phyloP scores from a whole-genome alignment of 2,329 filamentous ascomycete species.

The Botrytis tulipae region DNA sequence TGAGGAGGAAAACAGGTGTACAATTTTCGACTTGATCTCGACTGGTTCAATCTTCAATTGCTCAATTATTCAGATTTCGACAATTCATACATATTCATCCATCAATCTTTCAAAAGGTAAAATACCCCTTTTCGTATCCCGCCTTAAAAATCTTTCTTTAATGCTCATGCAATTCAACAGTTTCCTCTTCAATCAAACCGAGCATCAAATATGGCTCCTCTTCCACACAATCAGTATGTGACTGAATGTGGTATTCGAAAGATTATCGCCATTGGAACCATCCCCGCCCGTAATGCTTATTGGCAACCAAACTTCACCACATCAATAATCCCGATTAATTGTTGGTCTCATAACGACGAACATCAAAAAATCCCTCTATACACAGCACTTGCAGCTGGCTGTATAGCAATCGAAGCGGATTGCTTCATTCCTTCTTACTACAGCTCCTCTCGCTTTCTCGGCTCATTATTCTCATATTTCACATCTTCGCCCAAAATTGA shows the following conservation, averaged over 20 bases:
- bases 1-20: background rate
- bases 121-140: background rate
- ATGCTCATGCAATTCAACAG: background rate
- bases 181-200: background rate
- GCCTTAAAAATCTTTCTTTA: background rate
- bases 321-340: constrained; percentile 15
- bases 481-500: background rate
- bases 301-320: constrained; percentile 16
- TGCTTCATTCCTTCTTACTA: background rate
- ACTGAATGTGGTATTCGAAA: background rate
- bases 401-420: constrained; percentile 58
- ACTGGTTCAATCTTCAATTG: background rate
- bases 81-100: background rate
- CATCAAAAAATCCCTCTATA: constrained; percentile 47
- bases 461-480: background rate
- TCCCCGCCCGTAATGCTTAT: background rate
- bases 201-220: background rate
- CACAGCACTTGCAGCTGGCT: constrained; percentile 55
- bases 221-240: background rate
- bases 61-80: background rate
- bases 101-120: background rate
- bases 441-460: background rate
- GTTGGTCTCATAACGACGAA: constrained; percentile 56
- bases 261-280: background rate
- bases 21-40: background rate